phyloP scores from a whole-genome alignment of 208 protist genomes.

The Wallacemonas sp. region DNA sequence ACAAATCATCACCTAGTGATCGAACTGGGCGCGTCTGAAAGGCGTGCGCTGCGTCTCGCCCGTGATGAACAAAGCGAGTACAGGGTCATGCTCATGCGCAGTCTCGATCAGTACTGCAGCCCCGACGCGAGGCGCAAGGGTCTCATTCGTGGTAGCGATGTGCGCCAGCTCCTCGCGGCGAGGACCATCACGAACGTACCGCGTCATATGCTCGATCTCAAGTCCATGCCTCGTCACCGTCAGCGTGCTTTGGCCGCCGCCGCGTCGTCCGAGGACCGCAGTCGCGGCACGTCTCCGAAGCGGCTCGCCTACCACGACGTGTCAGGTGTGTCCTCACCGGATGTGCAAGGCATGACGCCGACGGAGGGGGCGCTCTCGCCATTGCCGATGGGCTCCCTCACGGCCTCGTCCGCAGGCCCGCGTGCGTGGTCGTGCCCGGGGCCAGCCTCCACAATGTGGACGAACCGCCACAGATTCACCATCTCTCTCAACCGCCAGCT shows the following conservation, averaged over 20 bases:
- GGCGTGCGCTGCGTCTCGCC: background rate
- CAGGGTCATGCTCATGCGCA: conserved; percentile 5
- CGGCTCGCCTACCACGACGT: background rate
- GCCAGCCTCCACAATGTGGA: background rate
- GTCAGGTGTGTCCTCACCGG: background rate
- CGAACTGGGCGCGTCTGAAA: background rate
- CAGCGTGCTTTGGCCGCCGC: background rate
- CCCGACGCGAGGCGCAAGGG: background rate
- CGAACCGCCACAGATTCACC: conserved; percentile 4
- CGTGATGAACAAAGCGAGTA: background rate
- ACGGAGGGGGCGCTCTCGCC: background rate
- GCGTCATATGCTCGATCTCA: conserved; percentile 1
- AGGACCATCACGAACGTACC: conserved; percentile 10
- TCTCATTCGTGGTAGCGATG: background rate
- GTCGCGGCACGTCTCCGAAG: conserved; percentile 1
- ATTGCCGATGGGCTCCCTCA: background rate
- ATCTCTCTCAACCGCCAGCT: conserved; percentile 21
- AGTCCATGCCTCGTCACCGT: conserved; percentile 12
- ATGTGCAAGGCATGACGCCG: conserved; percentile 5
- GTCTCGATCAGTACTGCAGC: conserved; percentile 11
- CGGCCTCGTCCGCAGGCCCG: background rate
- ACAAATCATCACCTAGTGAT: conserved; percentile 3
- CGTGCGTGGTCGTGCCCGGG: background rate
- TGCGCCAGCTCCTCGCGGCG: background rate
- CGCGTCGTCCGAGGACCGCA: background rate